A percentile compares a stretch with the other conserved stretches of the same genome.
Conservation (phyloP, 371 early-diverging fungal genomes). For the Actinomortierella ambigua region DNA sequence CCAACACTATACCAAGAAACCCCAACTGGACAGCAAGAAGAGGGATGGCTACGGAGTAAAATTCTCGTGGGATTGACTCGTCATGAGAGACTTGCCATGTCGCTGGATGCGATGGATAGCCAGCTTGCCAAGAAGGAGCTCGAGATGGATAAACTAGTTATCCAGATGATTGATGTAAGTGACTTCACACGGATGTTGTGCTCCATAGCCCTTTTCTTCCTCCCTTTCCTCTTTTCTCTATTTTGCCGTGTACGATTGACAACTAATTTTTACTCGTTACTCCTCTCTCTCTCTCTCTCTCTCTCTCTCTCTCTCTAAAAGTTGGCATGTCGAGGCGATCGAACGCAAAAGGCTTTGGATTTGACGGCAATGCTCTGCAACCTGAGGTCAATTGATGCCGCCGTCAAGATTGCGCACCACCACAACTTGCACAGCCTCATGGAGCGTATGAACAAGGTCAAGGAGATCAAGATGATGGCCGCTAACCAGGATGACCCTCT, state of each 20-base stretch:
- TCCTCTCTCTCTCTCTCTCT: not conserved
- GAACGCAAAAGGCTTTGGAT: constrained; percentile 77
- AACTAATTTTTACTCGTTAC: constrained; percentile 2
- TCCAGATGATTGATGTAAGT: constrained; percentile 76
- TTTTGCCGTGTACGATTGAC: constrained; percentile 7
- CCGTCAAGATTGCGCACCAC: constrained; percentile 78
- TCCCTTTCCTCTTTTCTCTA: not conserved
- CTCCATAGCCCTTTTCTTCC: not conserved
- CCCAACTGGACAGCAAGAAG: constrained; percentile 63
- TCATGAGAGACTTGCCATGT: constrained; percentile 56
- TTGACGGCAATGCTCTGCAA: constrained; percentile 63
- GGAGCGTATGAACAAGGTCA: constrained; percentile 77
- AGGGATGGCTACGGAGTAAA: constrained; percentile 55
- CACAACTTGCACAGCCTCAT: constrained; percentile 70
- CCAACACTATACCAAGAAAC: constrained; percentile 68
- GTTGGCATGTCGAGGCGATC: constrained; percentile 76
- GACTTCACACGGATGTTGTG: not conserved
- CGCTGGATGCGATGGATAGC: constrained; percentile 49
- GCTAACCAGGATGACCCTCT: constrained; percentile 31
- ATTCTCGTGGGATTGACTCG: constrained; percentile 54
- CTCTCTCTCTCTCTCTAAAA: constrained; percentile 9
- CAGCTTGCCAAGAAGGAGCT: constrained; percentile 53
- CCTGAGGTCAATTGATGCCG: constrained; percentile 73
- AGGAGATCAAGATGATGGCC: constrained; percentile 60
- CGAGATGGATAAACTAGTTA: constrained; percentile 78